Base-by-base conservation (phyloP, 2,329 filamentous ascomycete genomes). In the Colletotrichum melonis region DNA sequence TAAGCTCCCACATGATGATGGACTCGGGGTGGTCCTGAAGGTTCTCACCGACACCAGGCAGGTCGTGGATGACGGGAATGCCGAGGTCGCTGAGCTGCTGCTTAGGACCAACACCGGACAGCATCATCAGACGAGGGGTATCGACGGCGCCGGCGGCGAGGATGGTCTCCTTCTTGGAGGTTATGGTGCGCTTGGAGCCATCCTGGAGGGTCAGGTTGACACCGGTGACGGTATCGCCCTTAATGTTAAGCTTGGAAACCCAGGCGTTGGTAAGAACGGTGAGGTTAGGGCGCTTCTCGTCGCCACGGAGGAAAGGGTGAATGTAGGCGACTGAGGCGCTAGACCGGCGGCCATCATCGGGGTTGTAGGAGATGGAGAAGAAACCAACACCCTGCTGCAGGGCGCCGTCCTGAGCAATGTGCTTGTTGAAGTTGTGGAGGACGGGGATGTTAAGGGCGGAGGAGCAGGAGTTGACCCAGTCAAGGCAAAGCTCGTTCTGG, bases 321-420 rank as follows among this genome's bases (percentile, higher is more conserved):
- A 98, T 95, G 85, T 98, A 98, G 22, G 95, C 95, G 26, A 97
- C 95, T 72, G 93, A 95, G 73, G 95, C 95, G 80, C 93, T 95
- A 85, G 93, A 96, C 75, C 95, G 91, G 78, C 91, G 90, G 79
- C 95, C 94, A 79, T 95, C 92, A 79, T 97, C 95, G 3, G 95
- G 95, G 85, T 97, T 97, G 86, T 97, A 97, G 49, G 94, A 92
- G 77, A 97, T 92, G 76, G 93, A 95, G 88, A 97, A 96, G 88
- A 97, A 98, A 69, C 95, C 95, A 32, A 97, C 93, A 62, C 93
- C 93, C 78, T 93, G 87, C 76, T 91, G 92, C 76, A 97, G 85
- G 57, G 91, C 88, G 69, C 95, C 95, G 63, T 88, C 93, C 76
- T 89, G 87, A 74, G 89, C 89, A 81, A 98, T 97, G 81, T 95